Evolutionary conservation across 257 asterid species (phyloP), one percentile per base, ranked within the genome.

Genomic region (Paraleonurus japonicus): DNA sequence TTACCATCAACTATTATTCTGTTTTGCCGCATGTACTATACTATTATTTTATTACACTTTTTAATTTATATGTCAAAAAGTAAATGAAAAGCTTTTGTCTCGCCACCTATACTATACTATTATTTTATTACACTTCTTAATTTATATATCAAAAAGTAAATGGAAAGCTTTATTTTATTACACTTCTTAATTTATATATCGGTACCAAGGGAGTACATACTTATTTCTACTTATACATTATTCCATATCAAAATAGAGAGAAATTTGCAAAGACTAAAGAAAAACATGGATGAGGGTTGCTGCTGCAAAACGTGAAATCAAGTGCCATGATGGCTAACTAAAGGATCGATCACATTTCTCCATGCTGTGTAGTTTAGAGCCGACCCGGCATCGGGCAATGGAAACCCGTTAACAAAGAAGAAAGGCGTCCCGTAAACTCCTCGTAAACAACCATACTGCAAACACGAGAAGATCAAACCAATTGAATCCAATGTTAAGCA

Each of bases 381-480:
- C 9, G 95, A 85, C 10, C 92, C 99, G 0, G 87, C 85, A n/a
- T 89, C 88, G 0, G 96, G 87, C 75, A 92, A 80, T 0, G 94
- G 95, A 67, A 92, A 88, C 26, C 99, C 99, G 17, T 95, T 95
- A 10, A 92, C 89, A 13, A 92, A 95, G 89, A 95, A 95, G 79
- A 24, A 81, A 0, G 99, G 99, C 0, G 99, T 86, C 13, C 96
- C 98, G 7, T 88, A 92, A 23, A 95, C 98, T 23, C 96, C 98
- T 48, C 87, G 81, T 50, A 86, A 16, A 82, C 99, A 82, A 43
- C 98, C 98, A 76, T 83, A 88, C 99, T 94, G 85, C 77, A 47
- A 17, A 70, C 37, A 58, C 16, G 43, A 66, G 12, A 51, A 32
- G 37, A 45, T 45, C 7, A 45, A 3, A 55, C 30, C 50, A 48